Conservation (phyloP, 768 basidiomycete species). For the Tephrocybe sp. region DNA sequence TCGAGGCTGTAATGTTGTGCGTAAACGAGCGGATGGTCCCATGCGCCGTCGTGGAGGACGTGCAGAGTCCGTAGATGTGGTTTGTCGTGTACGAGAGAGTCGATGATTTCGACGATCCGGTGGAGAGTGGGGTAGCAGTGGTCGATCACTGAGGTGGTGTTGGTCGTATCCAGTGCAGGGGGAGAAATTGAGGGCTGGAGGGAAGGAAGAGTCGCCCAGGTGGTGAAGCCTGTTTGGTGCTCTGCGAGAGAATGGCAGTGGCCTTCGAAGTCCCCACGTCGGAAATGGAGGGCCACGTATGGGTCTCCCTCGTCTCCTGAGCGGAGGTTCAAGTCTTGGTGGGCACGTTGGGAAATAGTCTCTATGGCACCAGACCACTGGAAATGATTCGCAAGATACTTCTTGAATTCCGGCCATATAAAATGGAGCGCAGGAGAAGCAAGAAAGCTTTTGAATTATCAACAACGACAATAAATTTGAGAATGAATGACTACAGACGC, state of each 20-base stretch:
- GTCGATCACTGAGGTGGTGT: constrained; percentile 36
- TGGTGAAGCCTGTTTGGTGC: constrained; percentile 39
- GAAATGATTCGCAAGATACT: constrained; percentile 38
- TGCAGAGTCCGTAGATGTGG: constrained; percentile 40
- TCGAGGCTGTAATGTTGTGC: constrained; percentile 40
- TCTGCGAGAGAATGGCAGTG: constrained; percentile 39
- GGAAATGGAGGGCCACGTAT: constrained; percentile 48
- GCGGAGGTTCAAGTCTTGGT: constrained; percentile 32
- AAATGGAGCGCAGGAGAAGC: constrained; percentile 36
- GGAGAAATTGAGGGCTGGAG: constrained; percentile 30
- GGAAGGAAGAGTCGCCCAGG: constrained; percentile 46
- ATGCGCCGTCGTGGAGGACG: constrained; percentile 46
- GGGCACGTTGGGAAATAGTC: constrained; percentile 33
- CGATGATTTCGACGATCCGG: constrained; percentile 41
- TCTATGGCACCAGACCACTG: constrained; percentile 39
- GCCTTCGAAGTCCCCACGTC: constrained; percentile 35
- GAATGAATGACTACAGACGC: constrained; percentile 12
- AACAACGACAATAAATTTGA: background rate
- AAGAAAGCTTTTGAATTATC: constrained; percentile 30
- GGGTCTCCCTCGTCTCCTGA: constrained; percentile 28
- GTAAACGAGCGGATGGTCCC: constrained; percentile 46
- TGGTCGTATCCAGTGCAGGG: constrained; percentile 35
- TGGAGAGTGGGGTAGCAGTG: constrained; percentile 45
- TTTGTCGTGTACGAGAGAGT: constrained; percentile 29
- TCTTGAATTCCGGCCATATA: constrained; percentile 41